Evolutionary conservation across 768 basidiomycete genomes (phyloP), one percentile per base, ranked within the genome.

Genomic region (Mycena floridula): DNA sequence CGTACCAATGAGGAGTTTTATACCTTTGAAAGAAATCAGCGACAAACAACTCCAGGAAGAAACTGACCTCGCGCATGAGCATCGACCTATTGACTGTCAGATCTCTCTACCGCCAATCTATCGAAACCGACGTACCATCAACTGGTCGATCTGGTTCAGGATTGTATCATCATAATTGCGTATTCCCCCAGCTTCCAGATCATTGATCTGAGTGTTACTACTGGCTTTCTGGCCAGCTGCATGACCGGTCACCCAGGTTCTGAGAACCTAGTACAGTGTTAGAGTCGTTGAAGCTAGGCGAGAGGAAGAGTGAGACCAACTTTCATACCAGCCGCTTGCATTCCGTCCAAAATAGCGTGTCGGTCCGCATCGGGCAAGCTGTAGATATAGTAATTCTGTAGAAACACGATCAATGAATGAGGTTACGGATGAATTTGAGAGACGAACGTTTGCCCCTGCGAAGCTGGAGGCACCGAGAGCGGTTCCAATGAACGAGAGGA

Each of bases 101-200:
- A 12, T 18, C 5, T 9, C 28, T 9, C 28, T 9, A n/a, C n/a
- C 28, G n/a, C 9, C n/a, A 32, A 32, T 32, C 9, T 9, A 9
- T 32, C 13, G 38, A 39, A 11, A 35, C 16, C 12, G 37, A 45
- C 30, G 9, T 20, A 55, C 48, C 67, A 70, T 70, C 40, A 70
- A 54, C 24, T 62, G 63, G 51, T 70, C 66, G 16, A 68, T 55
- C 13, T 53, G 54, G 30, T 67, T 52, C 12, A 69, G 52, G 12
- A 67, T 57, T 1, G 62, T 63, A 44, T 62, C 61, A 48, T 68
- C 50, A 51, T 68, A 70, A 44, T 54, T 63, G 28, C 59, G 62
- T 23, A 65, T 58, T 5, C 51, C 50, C 21, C 47, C 59, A 8
- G 63, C 59, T 48, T 68, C 66, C 15, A 68, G 55, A 45, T 63